phyloP scores from a whole-genome alignment of 257 asterid genomes.

The Avicennia marina region DNA sequence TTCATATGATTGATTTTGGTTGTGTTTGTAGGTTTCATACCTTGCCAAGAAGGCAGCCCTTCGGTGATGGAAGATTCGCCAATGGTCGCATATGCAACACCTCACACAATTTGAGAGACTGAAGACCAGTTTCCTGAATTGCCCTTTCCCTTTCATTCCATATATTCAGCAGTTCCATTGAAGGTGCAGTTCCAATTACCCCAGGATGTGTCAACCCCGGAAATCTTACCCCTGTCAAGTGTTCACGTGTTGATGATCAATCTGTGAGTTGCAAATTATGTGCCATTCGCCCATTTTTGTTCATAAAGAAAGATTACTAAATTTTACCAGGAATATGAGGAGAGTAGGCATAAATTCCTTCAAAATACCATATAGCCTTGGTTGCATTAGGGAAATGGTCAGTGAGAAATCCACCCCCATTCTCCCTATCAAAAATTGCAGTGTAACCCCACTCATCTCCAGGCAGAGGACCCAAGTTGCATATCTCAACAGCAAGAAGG shows the following conservation, averaged over 20 bases:
- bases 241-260: not conserved
- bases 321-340: constrained; percentile 98
- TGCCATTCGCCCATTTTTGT: too few species aligned
- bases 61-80: constrained; percentile 76
- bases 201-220: constrained; percentile 97
- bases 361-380: constrained; percentile 92
- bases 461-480: constrained; percentile 90
- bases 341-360: constrained; percentile 92
- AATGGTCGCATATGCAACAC: constrained; percentile 83
- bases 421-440: constrained; percentile 88
- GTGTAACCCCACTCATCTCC: constrained; percentile 99
- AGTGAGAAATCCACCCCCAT: constrained; percentile 92
- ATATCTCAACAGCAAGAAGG: constrained; percentile 79
- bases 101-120: constrained; percentile 66
- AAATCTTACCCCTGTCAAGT: constrained; percentile 61
- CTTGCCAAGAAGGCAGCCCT: constrained; percentile 93
- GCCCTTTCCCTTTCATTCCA: constrained; percentile 84
- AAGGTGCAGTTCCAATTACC: constrained; percentile 92
- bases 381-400: constrained; percentile 88
- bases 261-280: too few species aligned
- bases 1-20: not conserved
- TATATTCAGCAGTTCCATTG: constrained; percentile 65
- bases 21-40: constrained; percentile 25
- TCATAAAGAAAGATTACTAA: too few species aligned
- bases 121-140: constrained; percentile 65